Base-by-base conservation (phyloP, 805 yeast genomes). In the Candida broadrunensis region DNA sequence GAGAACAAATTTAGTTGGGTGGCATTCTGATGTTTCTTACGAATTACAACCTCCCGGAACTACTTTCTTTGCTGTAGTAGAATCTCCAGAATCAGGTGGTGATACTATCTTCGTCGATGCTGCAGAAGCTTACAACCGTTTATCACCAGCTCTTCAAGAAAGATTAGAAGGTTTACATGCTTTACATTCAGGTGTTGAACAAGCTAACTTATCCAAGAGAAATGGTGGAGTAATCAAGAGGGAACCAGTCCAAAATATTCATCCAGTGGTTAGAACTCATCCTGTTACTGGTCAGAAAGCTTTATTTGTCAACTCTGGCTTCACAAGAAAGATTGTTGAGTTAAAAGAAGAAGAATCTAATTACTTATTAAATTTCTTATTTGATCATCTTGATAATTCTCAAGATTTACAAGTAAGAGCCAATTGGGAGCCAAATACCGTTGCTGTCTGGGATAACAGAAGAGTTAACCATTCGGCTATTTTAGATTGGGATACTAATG, bases 1-100 rank as follows among this genome's bases (percentile, higher is more conserved):
- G 11, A 56, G 61, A 42, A 62, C 52, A 40, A 60, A 54, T 36
- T 51, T 62, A 13, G 58, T 63, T 36, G 51, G 49, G 6, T 65
- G 61, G 60, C 72, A 65, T 47, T 59, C 67, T 9, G 72, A 67
- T 43, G 65, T 65, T 8, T 57, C 67, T 17, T 65, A 65, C 44
- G 72, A 67, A 49, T 63, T 65, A 42, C 70, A 67, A 44, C 72
- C 72, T 27, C 67, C 72, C 3, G 70, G 70, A 3, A 47, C 53
- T 16, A 65, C 72, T 4, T 62, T 67, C 38, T 64, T 67, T 38
- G 52, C 65, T n/a, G 65, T 64, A 7, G 51, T 65, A 21, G 69
- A 65, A 34, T 61, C 63, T 4, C 72, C 71, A 13, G 67, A 59
- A 12, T 47, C 65, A 8, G 73, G 73, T 36, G 70, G 70, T 38